phyloP scores from a whole-genome alignment of 179 eudicot genomes.

The Sideroxylon spinosum region DNA sequence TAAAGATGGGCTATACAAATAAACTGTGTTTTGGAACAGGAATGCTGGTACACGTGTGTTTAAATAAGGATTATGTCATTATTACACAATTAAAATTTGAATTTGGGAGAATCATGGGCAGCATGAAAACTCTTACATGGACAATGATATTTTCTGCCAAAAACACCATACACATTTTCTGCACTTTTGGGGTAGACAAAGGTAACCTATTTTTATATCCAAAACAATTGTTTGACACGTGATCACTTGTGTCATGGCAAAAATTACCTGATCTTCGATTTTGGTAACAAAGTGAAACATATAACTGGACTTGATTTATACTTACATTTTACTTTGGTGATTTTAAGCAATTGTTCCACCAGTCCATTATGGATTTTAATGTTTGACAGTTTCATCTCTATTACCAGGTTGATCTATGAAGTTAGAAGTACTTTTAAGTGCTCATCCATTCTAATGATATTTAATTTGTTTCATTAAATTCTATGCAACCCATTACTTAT shows the following conservation, averaged over 20 bases:
- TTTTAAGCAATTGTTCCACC: background rate
- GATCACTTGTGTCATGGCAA: background rate
- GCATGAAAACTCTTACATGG: background rate
- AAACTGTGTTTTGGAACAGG: background rate
- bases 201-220: background rate
- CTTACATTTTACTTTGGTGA: background rate
- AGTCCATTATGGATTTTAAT: background rate
- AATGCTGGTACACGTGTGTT: background rate
- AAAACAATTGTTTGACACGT: background rate
- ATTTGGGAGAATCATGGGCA: background rate
- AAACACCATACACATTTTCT: background rate
- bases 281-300: background rate
- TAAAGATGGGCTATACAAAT: background rate
- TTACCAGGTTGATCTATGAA: background rate
- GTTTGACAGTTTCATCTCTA: conserved; percentile 4
- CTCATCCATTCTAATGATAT: background rate
- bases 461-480: no score
- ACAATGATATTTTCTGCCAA: background rate
- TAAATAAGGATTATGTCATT: background rate
- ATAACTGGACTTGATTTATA: background rate
- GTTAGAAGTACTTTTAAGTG: no score
- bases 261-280: background rate
- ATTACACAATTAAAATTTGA: background rate
- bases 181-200: background rate
- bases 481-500: no score